Evolutionary conservation across 2,329 filamentous ascomycete species (phyloP).

Genomic region (Blastomyces parvus): DNA sequence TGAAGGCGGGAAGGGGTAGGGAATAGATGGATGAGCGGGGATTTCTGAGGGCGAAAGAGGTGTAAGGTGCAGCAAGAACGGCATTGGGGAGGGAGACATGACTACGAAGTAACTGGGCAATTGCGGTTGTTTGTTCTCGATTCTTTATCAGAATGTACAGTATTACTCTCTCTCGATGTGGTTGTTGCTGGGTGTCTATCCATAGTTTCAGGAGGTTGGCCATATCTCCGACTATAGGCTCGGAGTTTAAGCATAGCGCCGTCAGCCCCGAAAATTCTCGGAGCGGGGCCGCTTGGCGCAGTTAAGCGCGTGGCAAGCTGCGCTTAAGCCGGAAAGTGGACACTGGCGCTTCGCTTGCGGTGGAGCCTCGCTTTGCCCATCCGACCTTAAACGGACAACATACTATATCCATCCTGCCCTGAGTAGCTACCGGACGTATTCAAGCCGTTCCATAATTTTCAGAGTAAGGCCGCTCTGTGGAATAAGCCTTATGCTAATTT

Average conservation of each 20-base stretch:
- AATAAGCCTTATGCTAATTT: neutral
- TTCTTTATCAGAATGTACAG: neutral
- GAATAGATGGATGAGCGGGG: constrained; percentile 24
- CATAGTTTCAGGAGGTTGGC: neutral
- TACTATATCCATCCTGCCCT: neutral
- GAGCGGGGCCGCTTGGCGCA: neutral
- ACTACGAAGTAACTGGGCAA: neutral
- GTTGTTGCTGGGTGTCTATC: neutral
- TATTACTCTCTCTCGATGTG: neutral
- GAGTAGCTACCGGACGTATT: neutral
- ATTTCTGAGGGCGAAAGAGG: constrained; percentile 24
- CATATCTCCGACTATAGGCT: no score
- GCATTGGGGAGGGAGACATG: constrained; percentile 4
- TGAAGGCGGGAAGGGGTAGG: neutral
- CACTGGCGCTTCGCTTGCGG: neutral
- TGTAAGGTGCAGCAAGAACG: neutral
- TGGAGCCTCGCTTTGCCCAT: neutral
- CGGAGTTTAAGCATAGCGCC: no score
- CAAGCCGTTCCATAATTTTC: neutral
- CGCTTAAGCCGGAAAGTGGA: neutral
- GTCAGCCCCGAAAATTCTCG: no score
- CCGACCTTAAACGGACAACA: neutral
- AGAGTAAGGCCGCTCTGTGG: neutral
- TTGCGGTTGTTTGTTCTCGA: neutral
- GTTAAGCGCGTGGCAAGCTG: neutral